phyloP scores from a whole-genome alignment of 768 basidiomycete genomes.

The Boletus coccyginus region DNA sequence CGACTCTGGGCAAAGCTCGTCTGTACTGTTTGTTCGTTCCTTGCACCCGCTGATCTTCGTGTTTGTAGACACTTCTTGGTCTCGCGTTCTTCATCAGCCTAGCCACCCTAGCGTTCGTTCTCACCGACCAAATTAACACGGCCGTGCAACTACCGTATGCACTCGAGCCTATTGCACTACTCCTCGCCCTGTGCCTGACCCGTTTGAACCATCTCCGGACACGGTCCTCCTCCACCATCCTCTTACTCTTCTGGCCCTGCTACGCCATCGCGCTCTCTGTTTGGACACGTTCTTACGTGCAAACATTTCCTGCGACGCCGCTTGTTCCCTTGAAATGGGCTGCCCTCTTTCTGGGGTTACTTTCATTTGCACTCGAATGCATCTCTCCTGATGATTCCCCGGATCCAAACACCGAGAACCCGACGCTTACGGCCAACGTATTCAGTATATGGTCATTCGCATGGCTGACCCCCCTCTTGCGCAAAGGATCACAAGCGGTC shows the following conservation, averaged over 20 bases:
- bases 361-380: slow-evolving; percentile 65
- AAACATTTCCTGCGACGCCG: slow-evolving; percentile 29
- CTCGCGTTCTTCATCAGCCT: slow-evolving; percentile 48
- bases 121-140: slow-evolving; percentile 30
- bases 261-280: slow-evolving; percentile 50
- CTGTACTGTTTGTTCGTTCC: slow-evolving; percentile 41
- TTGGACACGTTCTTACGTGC: slow-evolving; percentile 59
- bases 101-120: slow-evolving; percentile 40
- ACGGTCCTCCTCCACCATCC: slow-evolving; percentile 62
- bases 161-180: slow-evolving; percentile 56
- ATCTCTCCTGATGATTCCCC: slow-evolving; percentile 57
- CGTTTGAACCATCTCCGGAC: slow-evolving; percentile 69
- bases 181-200: slow-evolving; percentile 50
- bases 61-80: slow-evolving; percentile 43
- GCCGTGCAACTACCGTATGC: slow-evolving; percentile 50
- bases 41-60: not conserved
- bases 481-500: slow-evolving; percentile 57
- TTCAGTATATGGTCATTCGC: slow-evolving; percentile 81
- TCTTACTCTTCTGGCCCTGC: slow-evolving; percentile 82
- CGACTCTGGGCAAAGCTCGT: slow-evolving; percentile 67
- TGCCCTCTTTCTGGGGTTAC: slow-evolving; percentile 43
- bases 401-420: slow-evolving; percentile 54
- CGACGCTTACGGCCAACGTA: slow-evolving; percentile 72
- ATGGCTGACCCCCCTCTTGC: slow-evolving; percentile 84
- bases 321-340: slow-evolving; percentile 46